phyloP scores from a whole-genome alignment of 202 grass and related monocot species.

The Zoysia matrella region DNA sequence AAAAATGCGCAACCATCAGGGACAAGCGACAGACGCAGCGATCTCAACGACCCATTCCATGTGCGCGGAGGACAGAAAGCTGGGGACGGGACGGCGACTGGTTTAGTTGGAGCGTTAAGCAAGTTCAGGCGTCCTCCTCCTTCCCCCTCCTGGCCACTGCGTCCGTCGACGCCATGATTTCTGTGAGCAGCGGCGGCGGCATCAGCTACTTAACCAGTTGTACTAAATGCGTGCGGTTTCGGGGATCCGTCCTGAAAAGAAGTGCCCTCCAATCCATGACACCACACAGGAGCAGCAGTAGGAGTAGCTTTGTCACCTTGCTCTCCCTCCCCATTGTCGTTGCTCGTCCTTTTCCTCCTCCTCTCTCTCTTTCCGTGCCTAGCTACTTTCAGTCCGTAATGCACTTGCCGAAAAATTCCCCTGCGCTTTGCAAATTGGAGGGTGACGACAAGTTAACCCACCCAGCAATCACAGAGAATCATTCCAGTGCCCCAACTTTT shows the following conservation, averaged over 20 bases:
- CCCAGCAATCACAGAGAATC: conserved; percentile 32
- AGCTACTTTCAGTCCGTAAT: not conserved
- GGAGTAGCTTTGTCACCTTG: too few species aligned
- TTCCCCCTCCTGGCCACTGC: too few species aligned
- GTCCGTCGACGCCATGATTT: too few species aligned
- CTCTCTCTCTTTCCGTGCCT: not conserved
- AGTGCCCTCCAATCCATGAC: conserved; percentile 35
- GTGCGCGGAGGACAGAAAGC: too few species aligned
- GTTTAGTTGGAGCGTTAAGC: too few species aligned
- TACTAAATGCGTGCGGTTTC: conserved; percentile 36
- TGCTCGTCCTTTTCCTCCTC: not conserved
- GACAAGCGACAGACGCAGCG: too few species aligned
- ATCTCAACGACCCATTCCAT: too few species aligned
- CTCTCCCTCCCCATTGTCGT: not conserved
- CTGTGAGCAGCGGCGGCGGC: too few species aligned
- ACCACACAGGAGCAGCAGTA: conserved; percentile 15
- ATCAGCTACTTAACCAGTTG: too few species aligned
- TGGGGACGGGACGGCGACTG: too few species aligned
- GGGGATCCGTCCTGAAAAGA: conserved; percentile 52
- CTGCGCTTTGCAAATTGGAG: conserved; percentile 30
- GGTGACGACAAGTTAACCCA: conserved; percentile 51
- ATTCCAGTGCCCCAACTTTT: conserved; percentile 42
- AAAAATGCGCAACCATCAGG: too few species aligned
- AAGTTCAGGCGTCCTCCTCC: too few species aligned
- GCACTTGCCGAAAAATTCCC: conserved; percentile 3